Conservation (phyloP, 768 basidiomycete species). For the Termitomyces sp. region DNA sequence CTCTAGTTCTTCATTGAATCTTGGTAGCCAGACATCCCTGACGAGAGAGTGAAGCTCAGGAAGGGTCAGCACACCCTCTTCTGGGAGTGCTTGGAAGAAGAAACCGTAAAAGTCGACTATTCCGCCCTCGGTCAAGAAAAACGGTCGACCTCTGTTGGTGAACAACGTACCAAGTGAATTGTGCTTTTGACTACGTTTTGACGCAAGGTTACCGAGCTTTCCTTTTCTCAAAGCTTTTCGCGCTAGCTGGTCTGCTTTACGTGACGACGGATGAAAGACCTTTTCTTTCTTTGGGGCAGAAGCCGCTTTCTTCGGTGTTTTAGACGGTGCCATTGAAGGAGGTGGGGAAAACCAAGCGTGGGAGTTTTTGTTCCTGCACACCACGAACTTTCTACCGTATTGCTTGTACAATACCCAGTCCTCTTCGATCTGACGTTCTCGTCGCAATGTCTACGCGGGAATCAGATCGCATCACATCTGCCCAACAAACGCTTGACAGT, state of each 20-base stretch:
- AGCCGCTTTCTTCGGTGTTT: slow-evolving; percentile 31
- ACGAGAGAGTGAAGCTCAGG: slow-evolving; percentile 65
- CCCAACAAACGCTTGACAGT: slow-evolving; percentile 73
- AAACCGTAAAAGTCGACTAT: slow-evolving; percentile 71
- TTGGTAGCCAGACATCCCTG: slow-evolving; percentile 66
- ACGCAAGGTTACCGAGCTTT: slow-evolving; percentile 54
- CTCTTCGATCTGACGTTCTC: no score
- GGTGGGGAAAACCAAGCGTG: slow-evolving; percentile 11
- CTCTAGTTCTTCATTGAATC: slow-evolving; percentile 64
- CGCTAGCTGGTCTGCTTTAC: slow-evolving; percentile 75
- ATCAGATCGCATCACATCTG: slow-evolving; percentile 56
- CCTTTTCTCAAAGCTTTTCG: slow-evolving; percentile 66
- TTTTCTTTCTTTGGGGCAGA: slow-evolving; percentile 62
- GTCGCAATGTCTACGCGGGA: slow-evolving; percentile 45
- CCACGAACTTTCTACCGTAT: neutral
- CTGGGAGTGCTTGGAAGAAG: slow-evolving; percentile 70
- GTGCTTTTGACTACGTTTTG: slow-evolving; percentile 56
- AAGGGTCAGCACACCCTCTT: slow-evolving; percentile 53
- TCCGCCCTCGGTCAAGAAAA: slow-evolving; percentile 10
- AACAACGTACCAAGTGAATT: slow-evolving; percentile 43
- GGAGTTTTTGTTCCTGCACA: neutral
- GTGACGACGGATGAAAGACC: slow-evolving; percentile 76
- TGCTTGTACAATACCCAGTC: no score
- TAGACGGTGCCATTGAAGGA: slow-evolving; percentile 34
- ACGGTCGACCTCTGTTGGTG: neutral